Base-by-base conservation (phyloP, 2,329 filamentous ascomycete genomes). In the Amauroascus niger region DNA sequence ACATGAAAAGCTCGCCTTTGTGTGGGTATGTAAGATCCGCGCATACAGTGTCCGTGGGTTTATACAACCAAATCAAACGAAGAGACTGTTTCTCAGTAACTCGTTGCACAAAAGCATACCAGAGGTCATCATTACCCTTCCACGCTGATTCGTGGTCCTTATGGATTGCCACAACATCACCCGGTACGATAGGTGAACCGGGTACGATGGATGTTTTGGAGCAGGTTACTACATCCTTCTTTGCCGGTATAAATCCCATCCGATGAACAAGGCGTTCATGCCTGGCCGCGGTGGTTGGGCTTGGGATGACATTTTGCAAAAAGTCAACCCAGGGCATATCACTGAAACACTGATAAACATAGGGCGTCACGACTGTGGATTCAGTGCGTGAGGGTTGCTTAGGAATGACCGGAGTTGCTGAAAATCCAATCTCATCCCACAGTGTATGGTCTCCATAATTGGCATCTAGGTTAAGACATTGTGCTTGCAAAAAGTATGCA, bases 51-150 rank as follows among this genome's bases (percentile, higher is more conserved):
- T 93, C 83, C 0, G 74, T 72, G 0, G 87, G 79, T 1, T 79
- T 74, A 59, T 90, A 91, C 0, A 93, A 71, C 87, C 87, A 93
- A 1, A 86, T 74, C 0, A 89, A 78, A 52, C 83, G 76, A 9
- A 89, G 79, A 1, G n/a, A n/a, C n/a, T 70, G 69, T 3, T 64
- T 59, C 1, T 63, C 62, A 16, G 65, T 50, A 0, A 84, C 69
- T 1, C 67, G 68, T 54, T 87, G 84, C 0, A 93, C 82, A 26
- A 85, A 80, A 0, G 80, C 84, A 62, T 85, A 84, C 84, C 86
- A 90, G n/a, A 71, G 66, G 1, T 74, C 69, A 0, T 68, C 62
- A 16, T 76, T 72, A 0, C 73, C 71, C 45, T 74, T 76, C 86
- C 85, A 88, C 1, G 68, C 60, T 0, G 80, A 79, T 1, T 70